phyloP scores from a whole-genome alignment of 225 moss, liverwort and hornwort species.

The Anthoceros angustus region DNA sequence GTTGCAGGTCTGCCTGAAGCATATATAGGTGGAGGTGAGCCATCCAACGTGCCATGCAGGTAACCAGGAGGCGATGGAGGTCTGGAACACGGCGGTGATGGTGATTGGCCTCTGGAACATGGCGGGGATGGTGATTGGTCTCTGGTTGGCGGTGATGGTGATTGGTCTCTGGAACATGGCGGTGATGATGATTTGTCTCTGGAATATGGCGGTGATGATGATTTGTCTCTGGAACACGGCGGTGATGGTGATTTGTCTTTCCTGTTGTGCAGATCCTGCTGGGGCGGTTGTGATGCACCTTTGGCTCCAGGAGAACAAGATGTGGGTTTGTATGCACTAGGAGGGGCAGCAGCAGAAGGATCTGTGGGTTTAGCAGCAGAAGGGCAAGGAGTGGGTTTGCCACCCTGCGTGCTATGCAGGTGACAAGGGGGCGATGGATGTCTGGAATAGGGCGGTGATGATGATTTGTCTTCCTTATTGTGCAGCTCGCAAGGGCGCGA shows the following conservation, averaged over 20 bases:
- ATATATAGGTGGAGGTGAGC: neutral
- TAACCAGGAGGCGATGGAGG: constrained; percentile 1
- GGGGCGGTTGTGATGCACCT: too few relatives aligned
- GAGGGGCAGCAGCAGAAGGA: neutral
- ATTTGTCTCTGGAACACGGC: neutral
- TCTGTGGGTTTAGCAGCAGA: neutral
- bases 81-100: neutral
- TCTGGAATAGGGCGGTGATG: neutral
- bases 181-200: too few relatives aligned
- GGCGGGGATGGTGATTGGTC: too few relatives aligned
- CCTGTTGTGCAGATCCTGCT: too few relatives aligned
- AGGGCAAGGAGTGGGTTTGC: neutral
- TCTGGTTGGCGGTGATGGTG: neutral
- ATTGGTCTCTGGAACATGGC: neutral
- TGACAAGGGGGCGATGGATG: neutral
- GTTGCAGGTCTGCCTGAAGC: neutral
- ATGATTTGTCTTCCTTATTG: neutral
- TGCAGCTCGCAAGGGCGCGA: neutral
- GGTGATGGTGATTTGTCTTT: too few relatives aligned
- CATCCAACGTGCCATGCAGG: neutral
- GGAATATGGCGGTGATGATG: neutral
- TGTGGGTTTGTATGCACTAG: neutral
- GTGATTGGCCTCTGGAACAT: too few relatives aligned
- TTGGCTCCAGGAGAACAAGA: neutral
- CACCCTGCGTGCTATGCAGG: neutral